Evolutionary conservation across 2,329 filamentous ascomycete species (phyloP).

Genomic region (Penicillium thymicola): DNA sequence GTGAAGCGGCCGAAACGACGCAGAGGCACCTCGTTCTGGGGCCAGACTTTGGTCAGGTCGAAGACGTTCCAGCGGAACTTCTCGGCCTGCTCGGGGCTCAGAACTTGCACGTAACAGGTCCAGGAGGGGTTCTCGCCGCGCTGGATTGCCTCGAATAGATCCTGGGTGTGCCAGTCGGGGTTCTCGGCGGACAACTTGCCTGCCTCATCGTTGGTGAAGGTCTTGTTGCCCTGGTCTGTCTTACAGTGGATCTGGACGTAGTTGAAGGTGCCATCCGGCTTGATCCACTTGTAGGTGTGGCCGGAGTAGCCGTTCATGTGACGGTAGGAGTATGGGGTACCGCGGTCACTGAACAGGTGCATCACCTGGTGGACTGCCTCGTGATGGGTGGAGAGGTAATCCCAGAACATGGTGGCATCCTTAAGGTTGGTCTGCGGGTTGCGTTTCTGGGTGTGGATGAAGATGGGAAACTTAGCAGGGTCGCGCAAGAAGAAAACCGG

Average conservation of each 20-base stretch:
- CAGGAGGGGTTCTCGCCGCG: constrained; percentile 61
- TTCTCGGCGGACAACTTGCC: constrained; percentile 53
- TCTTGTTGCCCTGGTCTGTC: constrained; percentile 61
- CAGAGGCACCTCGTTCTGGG: constrained; percentile 60
- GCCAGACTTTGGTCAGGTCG: constrained; percentile 69
- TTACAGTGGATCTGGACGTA: constrained; percentile 66
- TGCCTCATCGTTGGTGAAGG: constrained; percentile 58
- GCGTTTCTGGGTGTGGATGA: constrained; percentile 74
- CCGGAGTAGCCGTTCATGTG: constrained; percentile 67
- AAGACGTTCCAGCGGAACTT: constrained; percentile 63
- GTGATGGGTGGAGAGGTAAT: constrained; percentile 59
- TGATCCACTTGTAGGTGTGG: constrained; percentile 65
- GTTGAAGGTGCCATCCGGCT: constrained; percentile 62
- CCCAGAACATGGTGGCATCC: constrained; percentile 69
- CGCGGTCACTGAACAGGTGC: constrained; percentile 64
- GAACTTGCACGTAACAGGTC: constrained; percentile 62
- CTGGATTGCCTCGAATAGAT: constrained; percentile 63
- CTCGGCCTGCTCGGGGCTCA: constrained; percentile 61
- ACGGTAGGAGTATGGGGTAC: constrained; percentile 63
- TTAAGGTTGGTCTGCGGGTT: constrained; percentile 67
- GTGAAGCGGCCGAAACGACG: constrained; percentile 60
- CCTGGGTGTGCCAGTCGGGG: constrained; percentile 62
- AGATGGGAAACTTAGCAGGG: constrained; percentile 68
- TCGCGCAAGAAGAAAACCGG: constrained; percentile 75
- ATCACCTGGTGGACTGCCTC: constrained; percentile 64